These are phyloP conservation scores for Coprinellus micaceus DNA, from an alignment of 768 basidiomycete species.

Conservation along the genomic window DNA sequence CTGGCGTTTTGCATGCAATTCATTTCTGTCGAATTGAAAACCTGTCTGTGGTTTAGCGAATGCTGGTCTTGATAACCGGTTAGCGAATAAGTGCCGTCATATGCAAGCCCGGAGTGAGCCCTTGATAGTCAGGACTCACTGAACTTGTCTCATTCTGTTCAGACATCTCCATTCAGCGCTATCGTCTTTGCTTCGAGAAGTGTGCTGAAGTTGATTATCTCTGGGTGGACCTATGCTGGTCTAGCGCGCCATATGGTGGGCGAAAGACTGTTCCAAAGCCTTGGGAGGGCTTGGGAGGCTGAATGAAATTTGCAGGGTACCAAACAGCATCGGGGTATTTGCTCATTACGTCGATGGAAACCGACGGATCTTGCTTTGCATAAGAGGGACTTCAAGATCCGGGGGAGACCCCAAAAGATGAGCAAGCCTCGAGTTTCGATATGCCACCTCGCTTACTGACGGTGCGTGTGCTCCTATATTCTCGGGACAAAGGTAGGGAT, in stretches of 20 bases:
- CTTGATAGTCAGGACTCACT: too few species aligned
- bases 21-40: too few species aligned
- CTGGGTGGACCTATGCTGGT: too few species aligned
- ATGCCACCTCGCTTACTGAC: neutral
- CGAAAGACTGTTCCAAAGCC: neutral
- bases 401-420: neutral
- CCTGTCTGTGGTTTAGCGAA: too few species aligned
- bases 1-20: neutral
- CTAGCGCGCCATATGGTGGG: too few species aligned
- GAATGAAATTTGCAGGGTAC: neutral
- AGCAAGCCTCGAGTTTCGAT: neutral
- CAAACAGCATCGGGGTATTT: neutral
- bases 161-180: too few species aligned
- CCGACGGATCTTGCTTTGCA: neutral
- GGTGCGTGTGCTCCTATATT: neutral
- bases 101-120: too few species aligned
- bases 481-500: neutral
- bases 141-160: too few species aligned
- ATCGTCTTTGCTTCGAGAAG: too few species aligned
- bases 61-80: neutral
- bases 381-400: neutral
- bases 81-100: too few species aligned
- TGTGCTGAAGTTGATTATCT: too few species aligned
- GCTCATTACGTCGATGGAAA: conserved; percentile 1
- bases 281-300: neutral